Evolutionary conservation across 1,284 basidiomycete species (phyloP), one percentile per base, ranked within the genome.

Genomic region (Ustilago bromivora): DNA sequence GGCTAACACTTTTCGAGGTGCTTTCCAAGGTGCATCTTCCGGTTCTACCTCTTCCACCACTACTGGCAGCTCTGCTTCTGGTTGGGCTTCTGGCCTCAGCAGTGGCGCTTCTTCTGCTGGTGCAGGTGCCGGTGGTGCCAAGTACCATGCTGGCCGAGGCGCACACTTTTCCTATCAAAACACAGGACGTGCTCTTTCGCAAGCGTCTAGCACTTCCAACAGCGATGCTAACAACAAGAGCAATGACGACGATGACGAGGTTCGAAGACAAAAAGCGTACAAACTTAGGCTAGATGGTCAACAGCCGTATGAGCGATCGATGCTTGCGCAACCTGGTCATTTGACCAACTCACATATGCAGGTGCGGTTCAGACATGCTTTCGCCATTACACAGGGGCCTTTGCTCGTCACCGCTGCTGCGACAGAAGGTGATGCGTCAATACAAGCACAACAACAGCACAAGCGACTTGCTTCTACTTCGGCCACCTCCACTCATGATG

Each of bases 71-170:
- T 71, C 79, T 31, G 63, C 80, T n/a, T 72, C 79, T 2, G 64
- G 72, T 5, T 81, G 76, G 76, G 67, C 78, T 17, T 66, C 73
- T 4, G 80, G 80, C 38, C 70, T 81, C 36, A 79, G 77, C 57
- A 72, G 73, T 46, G 75, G 77, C 23, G 77, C 71, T 35, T 75
- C 67, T 32, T 66, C 66, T 4, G 79, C 76, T 11, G 81, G 81
- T 19, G 68, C 81, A 7, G 81, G 81, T 13, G 72, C 75, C 11
- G 81, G 81, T 19, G 81, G 81, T 23, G 81, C 81, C 59, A 83
- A 83, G 60, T 83, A 67, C 49, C 80, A 82, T 36, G 81, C 81
- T 34, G 81, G 81, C 31, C 71, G 81, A 13, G 78, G 80, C 32
- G 80, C 81, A 23, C 77, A 83, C 54, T 80, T 71, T 28, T 70